phyloP scores from a whole-genome alignment of 2,329 filamentous ascomycete species.

The Thelonectria discophora region DNA sequence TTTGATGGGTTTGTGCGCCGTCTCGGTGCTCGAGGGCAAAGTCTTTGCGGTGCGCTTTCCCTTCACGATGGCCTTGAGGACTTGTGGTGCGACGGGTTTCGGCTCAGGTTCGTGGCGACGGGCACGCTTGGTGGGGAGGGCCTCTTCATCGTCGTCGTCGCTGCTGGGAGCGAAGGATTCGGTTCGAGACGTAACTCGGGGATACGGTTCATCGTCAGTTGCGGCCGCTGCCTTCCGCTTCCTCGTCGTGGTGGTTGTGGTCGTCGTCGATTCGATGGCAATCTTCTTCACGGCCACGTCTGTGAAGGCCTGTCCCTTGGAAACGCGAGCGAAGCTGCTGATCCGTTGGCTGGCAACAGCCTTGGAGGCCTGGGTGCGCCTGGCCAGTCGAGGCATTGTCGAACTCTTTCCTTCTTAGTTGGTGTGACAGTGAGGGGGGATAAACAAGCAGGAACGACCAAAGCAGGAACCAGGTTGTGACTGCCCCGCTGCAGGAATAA shows the following conservation, averaged over 20 bases:
- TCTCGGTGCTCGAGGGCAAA: slow-evolving; percentile 41
- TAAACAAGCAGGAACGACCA: neutral
- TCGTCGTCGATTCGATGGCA: slow-evolving; percentile 36
- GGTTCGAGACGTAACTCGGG: slow-evolving; percentile 39
- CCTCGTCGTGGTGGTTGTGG: slow-evolving; percentile 38
- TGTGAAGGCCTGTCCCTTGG: slow-evolving; percentile 50
- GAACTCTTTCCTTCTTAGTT: neutral
- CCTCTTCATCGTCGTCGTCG: slow-evolving; percentile 43
- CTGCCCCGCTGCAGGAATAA: slow-evolving; percentile 3
- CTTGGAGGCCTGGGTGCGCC: slow-evolving; percentile 36
- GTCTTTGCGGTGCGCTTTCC: slow-evolving; percentile 46
- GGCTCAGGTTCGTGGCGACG: slow-evolving; percentile 40
- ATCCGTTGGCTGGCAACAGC: slow-evolving; percentile 46
- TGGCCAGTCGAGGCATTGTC: slow-evolving; percentile 41
- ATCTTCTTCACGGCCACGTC: slow-evolving; percentile 49
- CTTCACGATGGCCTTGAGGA: slow-evolving; percentile 32
- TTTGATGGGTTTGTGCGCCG: slow-evolving; percentile 44
- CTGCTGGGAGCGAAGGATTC: slow-evolving; percentile 48
- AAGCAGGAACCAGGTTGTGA: slow-evolving; percentile 12
- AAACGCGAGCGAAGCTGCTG: slow-evolving; percentile 57
- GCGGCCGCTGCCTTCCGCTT: slow-evolving; percentile 51
- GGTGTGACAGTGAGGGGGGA: neutral
- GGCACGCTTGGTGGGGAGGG: slow-evolving; percentile 39
- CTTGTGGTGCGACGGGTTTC: slow-evolving; percentile 9
- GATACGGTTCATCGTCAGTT: slow-evolving; percentile 41